Percentiles rank a stretch among this genome's conserved stretches.
Conservation (phyloP, 257 asterid genomes). For the Petunia axillaris region DNA sequence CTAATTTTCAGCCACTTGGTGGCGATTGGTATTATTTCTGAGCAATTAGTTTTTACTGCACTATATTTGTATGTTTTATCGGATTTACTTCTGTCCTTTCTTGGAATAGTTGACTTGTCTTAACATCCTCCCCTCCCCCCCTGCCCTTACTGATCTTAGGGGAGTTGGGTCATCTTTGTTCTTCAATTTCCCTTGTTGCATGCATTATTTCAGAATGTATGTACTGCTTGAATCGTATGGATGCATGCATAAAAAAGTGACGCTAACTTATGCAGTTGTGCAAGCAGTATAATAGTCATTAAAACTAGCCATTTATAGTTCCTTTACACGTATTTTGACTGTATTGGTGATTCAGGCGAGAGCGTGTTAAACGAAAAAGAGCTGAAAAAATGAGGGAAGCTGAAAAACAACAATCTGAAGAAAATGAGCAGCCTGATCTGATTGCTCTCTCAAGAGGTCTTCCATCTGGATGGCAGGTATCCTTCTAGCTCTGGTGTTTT, state of each 20-base stretch:
- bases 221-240: constrained; percentile 11
- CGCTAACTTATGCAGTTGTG: constrained; percentile 15
- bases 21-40: constrained; percentile 79
- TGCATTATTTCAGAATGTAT: background rate
- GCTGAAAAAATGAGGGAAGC: constrained; percentile 61
- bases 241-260: background rate
- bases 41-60: background rate
- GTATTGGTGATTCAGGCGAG: constrained; percentile 70
- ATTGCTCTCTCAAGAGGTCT: constrained; percentile 68
- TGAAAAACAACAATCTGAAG: constrained; percentile 46
- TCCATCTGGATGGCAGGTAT: constrained; percentile 96
- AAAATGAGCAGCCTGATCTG: constrained; percentile 58
- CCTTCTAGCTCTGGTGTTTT: constrained; percentile 13
- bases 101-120: background rate
- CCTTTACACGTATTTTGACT: constrained; percentile 26
- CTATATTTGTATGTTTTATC: background rate
- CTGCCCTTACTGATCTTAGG: background rate
- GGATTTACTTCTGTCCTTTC: background rate
- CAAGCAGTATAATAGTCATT: background rate
- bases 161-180: background rate
- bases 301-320: background rate
- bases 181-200: background rate
- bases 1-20: constrained; percentile 96
- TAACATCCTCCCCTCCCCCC: constrained; percentile 17
- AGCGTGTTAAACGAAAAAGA: constrained; percentile 86